These are phyloP conservation scores for Mortierella sp. DNA, from an alignment of 371 early-diverging fungal genomes.

Conservation along the genomic window DNA sequence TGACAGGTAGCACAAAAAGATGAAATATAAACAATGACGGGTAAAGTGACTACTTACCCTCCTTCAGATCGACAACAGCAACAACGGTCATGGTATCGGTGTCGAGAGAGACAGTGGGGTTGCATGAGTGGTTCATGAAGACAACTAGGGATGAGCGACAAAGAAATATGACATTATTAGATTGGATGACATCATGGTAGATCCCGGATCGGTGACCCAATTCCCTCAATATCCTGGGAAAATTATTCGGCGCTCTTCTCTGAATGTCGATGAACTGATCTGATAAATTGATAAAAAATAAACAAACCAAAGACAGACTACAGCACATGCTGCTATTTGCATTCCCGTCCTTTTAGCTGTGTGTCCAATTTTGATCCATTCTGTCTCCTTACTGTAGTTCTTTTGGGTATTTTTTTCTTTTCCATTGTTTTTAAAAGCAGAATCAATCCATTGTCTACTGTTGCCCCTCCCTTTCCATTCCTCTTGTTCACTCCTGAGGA, in stretches of 20 bases:
- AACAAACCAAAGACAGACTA: background rate
- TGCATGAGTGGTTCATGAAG: constrained; percentile 69
- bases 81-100: constrained; percentile 64
- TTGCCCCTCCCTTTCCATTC: background rate
- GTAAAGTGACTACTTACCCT: constrained; percentile 23
- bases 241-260: background rate
- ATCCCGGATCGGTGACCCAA: constrained; percentile 1
- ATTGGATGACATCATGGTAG: background rate
- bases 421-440: no score
- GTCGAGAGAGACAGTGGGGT: constrained; percentile 76
- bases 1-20: background rate
- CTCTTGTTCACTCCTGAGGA: background rate
- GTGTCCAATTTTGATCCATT: no score
- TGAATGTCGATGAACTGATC: constrained; percentile 18
- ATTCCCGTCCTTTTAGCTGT: no score
- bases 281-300: constrained; percentile 18
- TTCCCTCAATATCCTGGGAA: background rate
- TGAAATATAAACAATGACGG: background rate
- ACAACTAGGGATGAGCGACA: constrained; percentile 24
- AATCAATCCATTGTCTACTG: no score
- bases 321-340: no score
- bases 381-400: no score
- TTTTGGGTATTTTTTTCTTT: no score
- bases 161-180: background rate
- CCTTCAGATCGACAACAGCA: constrained; percentile 72